Percentiles rank a stretch among this genome's conserved stretches.
Conservation (phyloP, 208 protist genomes). For the Leishmania aethiopica region DNA sequence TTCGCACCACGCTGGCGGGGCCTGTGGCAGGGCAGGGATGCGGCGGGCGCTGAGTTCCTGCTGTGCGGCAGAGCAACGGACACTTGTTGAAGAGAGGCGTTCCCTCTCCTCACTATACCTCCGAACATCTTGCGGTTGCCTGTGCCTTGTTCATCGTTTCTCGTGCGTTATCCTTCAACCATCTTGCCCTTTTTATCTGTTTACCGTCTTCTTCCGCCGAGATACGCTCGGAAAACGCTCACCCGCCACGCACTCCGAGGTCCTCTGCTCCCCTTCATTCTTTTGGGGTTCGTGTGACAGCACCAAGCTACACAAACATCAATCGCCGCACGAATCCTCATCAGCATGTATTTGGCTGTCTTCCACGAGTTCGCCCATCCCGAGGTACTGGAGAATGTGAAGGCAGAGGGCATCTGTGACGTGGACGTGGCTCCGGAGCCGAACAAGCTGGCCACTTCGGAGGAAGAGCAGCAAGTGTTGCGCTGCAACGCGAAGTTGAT, state of each 20-base stretch:
- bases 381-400: constrained; percentile 65
- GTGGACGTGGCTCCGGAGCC: constrained; percentile 59
- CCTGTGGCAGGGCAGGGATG: not conserved
- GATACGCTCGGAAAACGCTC: not conserved
- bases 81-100: not conserved
- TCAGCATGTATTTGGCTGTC: constrained; percentile 69
- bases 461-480: constrained; percentile 62
- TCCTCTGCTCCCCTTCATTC: too few species aligned
- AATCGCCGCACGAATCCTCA: not conserved
- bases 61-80: not conserved
- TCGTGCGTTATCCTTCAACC: not conserved
- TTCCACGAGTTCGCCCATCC: constrained; percentile 85
- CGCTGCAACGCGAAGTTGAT: constrained; percentile 86
- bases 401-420: constrained; percentile 54
- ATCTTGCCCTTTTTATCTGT: not conserved
- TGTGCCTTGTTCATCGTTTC: not conserved
- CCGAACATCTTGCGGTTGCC: not conserved
- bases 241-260: too few species aligned
- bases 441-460: constrained; percentile 47
- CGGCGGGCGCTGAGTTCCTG: not conserved
- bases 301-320: not conserved
- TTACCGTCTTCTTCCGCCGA: not conserved
- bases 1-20: too few species aligned
- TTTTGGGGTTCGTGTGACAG: not conserved
- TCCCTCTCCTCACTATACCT: not conserved